Percentiles rank a stretch among this genome's conserved stretches.
Evolutionary conservation across 2,329 filamentous ascomycete genomes (phyloP).

Genomic region (Leptographium procerum): DNA sequence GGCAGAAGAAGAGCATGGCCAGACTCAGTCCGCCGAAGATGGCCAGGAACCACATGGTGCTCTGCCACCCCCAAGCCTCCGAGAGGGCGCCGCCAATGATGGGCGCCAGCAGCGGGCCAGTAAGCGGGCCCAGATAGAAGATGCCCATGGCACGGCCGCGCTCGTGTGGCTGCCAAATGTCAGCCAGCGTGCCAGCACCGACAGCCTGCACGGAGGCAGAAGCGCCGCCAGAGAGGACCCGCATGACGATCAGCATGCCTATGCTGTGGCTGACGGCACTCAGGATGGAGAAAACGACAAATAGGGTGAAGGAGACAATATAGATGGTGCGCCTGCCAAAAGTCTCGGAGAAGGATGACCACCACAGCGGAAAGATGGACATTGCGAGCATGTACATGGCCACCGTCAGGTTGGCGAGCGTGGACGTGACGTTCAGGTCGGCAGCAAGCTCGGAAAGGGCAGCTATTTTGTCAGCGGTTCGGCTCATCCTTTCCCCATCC

Average conservation of each 20-base stretch:
- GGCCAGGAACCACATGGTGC: constrained; percentile 66
- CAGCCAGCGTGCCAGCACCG: constrained; percentile 71
- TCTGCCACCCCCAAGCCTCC: constrained; percentile 59
- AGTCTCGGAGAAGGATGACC: constrained; percentile 69
- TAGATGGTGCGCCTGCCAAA: constrained; percentile 70
- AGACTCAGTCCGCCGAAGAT: constrained; percentile 54
- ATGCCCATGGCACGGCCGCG: constrained; percentile 70
- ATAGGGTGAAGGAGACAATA: constrained; percentile 60
- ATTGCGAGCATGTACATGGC: constrained; percentile 74
- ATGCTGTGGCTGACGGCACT: constrained; percentile 60
- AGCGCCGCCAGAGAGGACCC: constrained; percentile 62
- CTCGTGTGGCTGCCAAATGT: constrained; percentile 65
- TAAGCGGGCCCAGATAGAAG: constrained; percentile 70
- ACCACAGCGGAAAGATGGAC: constrained; percentile 80
- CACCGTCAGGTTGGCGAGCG: constrained; percentile 63
- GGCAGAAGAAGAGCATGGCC: constrained; percentile 44
- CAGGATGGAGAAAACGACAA: constrained; percentile 58
- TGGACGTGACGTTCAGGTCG: constrained; percentile 50
- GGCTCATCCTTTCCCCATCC: background rate
- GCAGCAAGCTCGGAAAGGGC: constrained; percentile 52
- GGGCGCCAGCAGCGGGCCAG: constrained; percentile 63
- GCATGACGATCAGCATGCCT: constrained; percentile 63
- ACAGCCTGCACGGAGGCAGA: constrained; percentile 74
- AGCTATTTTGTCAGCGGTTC: constrained; percentile 36
- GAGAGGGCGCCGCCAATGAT: constrained; percentile 67